Conservation (phyloP, 257 asterid species). For the Misopates orontium region DNA sequence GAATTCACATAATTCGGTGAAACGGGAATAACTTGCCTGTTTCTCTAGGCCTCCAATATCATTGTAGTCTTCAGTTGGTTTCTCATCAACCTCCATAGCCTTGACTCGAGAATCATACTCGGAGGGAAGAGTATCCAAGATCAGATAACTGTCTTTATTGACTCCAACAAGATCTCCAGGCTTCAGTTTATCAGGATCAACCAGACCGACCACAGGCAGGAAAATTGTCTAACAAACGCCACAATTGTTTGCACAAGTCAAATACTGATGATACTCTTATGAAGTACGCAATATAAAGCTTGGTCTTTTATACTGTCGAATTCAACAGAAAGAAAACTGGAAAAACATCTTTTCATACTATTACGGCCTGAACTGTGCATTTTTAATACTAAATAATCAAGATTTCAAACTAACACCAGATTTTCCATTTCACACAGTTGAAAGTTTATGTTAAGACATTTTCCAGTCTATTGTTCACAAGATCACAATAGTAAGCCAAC, state of each 20-base stretch:
- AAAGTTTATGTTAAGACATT: no score
- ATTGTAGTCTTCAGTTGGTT: slow-evolving; percentile 96
- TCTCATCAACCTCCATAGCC: slow-evolving; percentile 99
- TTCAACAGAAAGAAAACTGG: background rate
- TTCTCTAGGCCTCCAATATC: slow-evolving; percentile 97
- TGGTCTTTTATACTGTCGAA: no score
- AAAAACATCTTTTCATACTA: background rate
- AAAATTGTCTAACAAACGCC: slow-evolving; percentile 94
- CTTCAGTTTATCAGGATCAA: slow-evolving; percentile 90
- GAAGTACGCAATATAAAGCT: background rate
- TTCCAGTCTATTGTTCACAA: no score
- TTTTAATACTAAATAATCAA: no score
- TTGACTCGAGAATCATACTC: slow-evolving; percentile 97
- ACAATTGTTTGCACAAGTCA: slow-evolving; percentile 23
- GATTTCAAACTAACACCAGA: no score
- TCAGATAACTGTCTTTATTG: slow-evolving; percentile 93
- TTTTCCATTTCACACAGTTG: no score
- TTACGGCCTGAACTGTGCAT: background rate
- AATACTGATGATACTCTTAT: background rate
- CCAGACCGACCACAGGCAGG: slow-evolving; percentile 94
- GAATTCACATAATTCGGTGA: background rate
- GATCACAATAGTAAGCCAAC: no score
- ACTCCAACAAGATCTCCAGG: slow-evolving; percentile 99
- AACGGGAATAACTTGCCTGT: slow-evolving; percentile 49
- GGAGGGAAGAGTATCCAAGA: slow-evolving; percentile 91